A percentile compares a stretch with the other conserved stretches of the same genome.
These are phyloP conservation scores for Verbena officinalis DNA, from an alignment of 257 asterid genomes.

Conservation along the genomic window DNA sequence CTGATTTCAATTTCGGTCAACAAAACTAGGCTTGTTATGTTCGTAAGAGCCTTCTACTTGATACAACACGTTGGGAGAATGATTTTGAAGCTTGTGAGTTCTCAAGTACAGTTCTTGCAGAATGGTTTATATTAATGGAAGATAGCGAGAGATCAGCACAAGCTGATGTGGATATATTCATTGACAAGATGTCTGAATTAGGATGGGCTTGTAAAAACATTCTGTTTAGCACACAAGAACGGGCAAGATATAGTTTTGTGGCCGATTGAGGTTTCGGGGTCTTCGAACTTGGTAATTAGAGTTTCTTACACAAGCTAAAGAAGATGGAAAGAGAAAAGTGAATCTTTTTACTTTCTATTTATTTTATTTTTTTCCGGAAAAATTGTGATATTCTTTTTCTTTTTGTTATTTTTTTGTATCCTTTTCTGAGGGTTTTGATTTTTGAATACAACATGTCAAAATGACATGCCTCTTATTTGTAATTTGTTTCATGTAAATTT, in stretches of 20 bases:
- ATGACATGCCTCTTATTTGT: neutral
- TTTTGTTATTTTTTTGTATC: no score
- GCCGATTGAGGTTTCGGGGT: conserved; percentile 36
- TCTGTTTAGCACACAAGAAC: conserved; percentile 77
- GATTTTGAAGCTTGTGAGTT: conserved; percentile 35
- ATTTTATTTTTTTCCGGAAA: neutral
- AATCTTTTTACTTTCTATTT: neutral
- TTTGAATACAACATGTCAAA: neutral
- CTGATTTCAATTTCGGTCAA: conserved; percentile 12
- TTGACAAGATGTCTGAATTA: conserved; percentile 51
- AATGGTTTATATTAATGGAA: conserved; percentile 64
- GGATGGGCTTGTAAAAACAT: conserved; percentile 81
- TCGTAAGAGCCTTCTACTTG: conserved; percentile 47
- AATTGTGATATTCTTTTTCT: neutral
- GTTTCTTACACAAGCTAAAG: conserved; percentile 19
- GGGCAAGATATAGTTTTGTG: conserved; percentile 61
- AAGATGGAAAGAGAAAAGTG: neutral
- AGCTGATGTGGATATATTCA: conserved; percentile 35
- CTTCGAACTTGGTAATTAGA: neutral
- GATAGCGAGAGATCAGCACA: conserved; percentile 58
- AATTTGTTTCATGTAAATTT: neutral
- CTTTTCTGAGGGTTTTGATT: neutral
- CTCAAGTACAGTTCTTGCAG: conserved; percentile 31
- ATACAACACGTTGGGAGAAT: conserved; percentile 35
- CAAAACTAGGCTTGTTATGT: conserved; percentile 62